A percentile compares a stretch with the other conserved stretches of the same genome.
Evolutionary conservation across 768 basidiomycete species (phyloP).

Genomic region (Tulasnella sp.): DNA sequence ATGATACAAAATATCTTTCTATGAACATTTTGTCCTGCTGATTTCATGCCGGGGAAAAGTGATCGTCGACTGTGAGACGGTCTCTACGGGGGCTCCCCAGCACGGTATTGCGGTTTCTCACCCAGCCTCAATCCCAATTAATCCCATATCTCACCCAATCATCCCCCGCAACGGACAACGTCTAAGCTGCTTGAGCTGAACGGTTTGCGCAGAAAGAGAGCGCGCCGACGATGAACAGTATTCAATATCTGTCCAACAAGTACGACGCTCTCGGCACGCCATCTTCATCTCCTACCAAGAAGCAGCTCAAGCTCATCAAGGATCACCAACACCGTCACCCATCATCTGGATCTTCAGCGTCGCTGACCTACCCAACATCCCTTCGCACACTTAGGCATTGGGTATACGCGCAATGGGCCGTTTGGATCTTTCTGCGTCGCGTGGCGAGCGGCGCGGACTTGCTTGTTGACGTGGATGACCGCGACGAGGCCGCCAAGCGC

Average conservation of each 20-base stretch:
- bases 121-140: background rate
- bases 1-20: background rate
- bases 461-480: background rate
- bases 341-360: no score
- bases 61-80: no score
- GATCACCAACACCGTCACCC: no score
- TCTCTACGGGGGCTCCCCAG: no score
- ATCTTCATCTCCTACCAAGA: background rate
- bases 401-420: constrained; percentile 43
- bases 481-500: background rate
- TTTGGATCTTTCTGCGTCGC: background rate
- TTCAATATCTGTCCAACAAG: constrained; percentile 5
- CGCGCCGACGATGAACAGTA: constrained; percentile 3
- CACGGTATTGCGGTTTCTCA: no score
- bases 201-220: background rate
- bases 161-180: background rate
- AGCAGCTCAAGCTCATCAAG: no score
- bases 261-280: background rate
- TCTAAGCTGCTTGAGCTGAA: background rate
- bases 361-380: background rate
- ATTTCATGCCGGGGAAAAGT: no score
- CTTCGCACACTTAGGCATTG: constrained; percentile 60
- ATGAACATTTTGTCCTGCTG: background rate
- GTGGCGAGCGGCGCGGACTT: background rate
- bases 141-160: background rate